These are phyloP conservation scores for Thamnidium elegans DNA, from an alignment of 192 early-diverging fungal genomes.

Conservation along the genomic window DNA sequence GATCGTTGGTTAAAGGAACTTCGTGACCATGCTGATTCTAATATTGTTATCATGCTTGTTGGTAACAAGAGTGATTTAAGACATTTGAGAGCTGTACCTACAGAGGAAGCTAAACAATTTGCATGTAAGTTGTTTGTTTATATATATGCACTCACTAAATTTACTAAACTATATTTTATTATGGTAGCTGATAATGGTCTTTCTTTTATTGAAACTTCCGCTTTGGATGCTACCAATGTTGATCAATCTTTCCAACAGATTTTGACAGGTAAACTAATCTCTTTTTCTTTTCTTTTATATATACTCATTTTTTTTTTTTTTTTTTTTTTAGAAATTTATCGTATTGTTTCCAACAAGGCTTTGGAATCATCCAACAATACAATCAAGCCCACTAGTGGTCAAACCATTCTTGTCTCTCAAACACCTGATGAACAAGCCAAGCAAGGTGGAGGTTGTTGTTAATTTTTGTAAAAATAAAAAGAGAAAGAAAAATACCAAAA, in stretches of 20 bases:
- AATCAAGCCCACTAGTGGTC: conserved; percentile 64
- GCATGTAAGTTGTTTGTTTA: conserved; percentile 55
- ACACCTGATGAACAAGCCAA: conserved; percentile 55
- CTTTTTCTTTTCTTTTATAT: background rate
- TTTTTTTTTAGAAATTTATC: conserved; percentile 78
- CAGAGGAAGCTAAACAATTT: conserved; percentile 97
- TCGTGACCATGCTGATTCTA: conserved; percentile 92
- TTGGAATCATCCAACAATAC: conserved; percentile 76
- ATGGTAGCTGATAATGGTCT: conserved; percentile 76
- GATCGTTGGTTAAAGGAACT: conserved; percentile 97
- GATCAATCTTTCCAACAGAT: conserved; percentile 95
- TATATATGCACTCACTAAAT: background rate
- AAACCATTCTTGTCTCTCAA: conserved; percentile 67
- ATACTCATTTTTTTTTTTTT: conserved; percentile 6
- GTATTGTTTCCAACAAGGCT: conserved; percentile 95
- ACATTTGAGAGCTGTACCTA: conserved; percentile 92
- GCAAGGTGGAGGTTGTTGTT: conserved; percentile 62
- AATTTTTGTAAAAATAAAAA: conserved; percentile 39
- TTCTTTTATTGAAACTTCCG: conserved; percentile 98
- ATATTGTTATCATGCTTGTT: conserved; percentile 98
- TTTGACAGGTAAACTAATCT: conserved; percentile 68
- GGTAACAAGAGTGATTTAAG: conserved; percentile 99
- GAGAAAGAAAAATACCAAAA: background rate
- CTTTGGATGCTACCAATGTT: conserved; percentile 94
- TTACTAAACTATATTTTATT: background rate